Base-by-base conservation (phyloP, 208 protist species). In the Trypanosoma mega region DNA sequence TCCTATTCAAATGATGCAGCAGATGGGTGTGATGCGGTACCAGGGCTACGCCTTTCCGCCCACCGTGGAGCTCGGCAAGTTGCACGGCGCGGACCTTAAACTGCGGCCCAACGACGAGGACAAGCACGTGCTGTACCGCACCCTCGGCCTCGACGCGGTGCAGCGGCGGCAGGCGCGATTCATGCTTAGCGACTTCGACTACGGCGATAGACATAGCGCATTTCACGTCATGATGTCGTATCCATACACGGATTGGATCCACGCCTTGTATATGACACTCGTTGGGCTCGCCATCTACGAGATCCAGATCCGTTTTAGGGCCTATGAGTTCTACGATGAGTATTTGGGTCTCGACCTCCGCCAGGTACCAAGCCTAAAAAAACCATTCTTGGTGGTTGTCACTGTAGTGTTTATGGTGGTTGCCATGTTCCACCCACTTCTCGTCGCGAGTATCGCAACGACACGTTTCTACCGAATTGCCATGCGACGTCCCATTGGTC, bases 151-250 rank as follows among this genome's bases (percentile, higher is more conserved):
- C 30, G 84, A 92, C 33, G 85, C 76, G 27, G 70, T 92, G 27
- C 89, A 95, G 72, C 80, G 85, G 11, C 72, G 85, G 27, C 83
- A 95, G 70, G 83, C 90, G 72, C 80, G 84, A 23, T 89, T 80
- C 63, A 92, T 92, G 83, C 77, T 92, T 30, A 89, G 79, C 2
- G 89, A 95, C 60, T 92, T 93, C 61, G 85, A 92, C 58, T 79
- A 91, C 68, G 62, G 51, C 6, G 84, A 95, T 68, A 73, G 81
- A 27, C 66, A 87, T 50, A 92, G 78, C 21, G 57, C 85, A 26
- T 92, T 92, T 49, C 88, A 95, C 57, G 84, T 95, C 9, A 92
- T 95, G 88, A 87, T 91, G 84, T 83, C 85, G n/a, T 95, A 95
- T 62, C 88, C 88, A 9, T 95, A 95, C 75, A 84, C 84, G 9